Base-by-base conservation (phyloP, 306 rosid genomes). In the Lagenaria siceraria region DNA sequence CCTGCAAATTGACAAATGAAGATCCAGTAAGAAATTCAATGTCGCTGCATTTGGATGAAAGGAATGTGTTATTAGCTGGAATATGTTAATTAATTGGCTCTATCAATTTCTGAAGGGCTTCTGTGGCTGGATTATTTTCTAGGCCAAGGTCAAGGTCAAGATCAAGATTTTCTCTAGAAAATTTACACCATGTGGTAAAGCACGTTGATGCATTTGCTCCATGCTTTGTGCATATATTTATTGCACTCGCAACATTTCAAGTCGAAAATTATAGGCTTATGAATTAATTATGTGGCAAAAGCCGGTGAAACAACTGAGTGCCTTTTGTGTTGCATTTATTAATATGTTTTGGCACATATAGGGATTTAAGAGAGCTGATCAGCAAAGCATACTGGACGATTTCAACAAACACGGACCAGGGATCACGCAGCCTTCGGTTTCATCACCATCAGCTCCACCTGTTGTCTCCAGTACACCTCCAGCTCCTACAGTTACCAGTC, bases 281-380 rank as follows among this genome's bases (percentile, higher is more conserved):
- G 19, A 25, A 59, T 13, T 25, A 59, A n/a, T n/a, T 10, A 64
- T 36, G 31, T 56, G 25, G 27, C 27, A 35, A 68, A 68, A 40
- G 18, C 54, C 38, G 27, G 38, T 40, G 74, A 68, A 68, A 68
- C n/a, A 17, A 36, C 49, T n/a, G n/a, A n/a, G 19, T 42, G 54
- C 74, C 8, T 59, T 61, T 42, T 42, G 73, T 21, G 74, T 42
- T 68, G 55, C 55, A 68, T 29, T n/a, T 29, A 29, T 70, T 15
- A 18, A 53, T 76, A 36, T 12, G 17, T 64, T 6, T 21, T 51
- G 58, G 19, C 40, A 79, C 64, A 75, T 85, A 69, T 97, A 95
- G 99, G 99, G 99, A 73, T 95, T 95, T 42, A 90, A 90, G 74
- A 95, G 90, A 69, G 81, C 92, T 54, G 97, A 95, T 84, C 97